These are phyloP conservation scores for Neofusicoccum sp. DNA, from an alignment of 2,329 filamentous ascomycete genomes.

Conservation along the genomic window DNA sequence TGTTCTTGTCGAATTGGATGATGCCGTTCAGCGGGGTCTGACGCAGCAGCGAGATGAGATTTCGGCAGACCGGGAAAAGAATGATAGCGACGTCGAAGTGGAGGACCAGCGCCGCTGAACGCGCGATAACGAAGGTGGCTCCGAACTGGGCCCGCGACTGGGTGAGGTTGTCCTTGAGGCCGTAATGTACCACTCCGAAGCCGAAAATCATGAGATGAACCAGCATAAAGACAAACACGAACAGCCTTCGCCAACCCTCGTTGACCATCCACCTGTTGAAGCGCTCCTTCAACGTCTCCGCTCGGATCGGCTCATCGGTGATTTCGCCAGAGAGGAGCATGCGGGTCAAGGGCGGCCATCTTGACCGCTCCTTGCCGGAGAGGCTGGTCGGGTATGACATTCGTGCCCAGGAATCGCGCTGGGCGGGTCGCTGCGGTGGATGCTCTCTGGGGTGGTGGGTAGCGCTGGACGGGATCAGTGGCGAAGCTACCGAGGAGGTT, in stretches of 20 bases:
- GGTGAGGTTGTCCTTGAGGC: slow-evolving; percentile 59
- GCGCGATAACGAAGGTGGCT: slow-evolving; percentile 74
- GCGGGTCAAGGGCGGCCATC: slow-evolving; percentile 80
- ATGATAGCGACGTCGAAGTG: slow-evolving; percentile 82
- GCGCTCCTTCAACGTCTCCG: slow-evolving; percentile 69
- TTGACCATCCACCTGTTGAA: slow-evolving; percentile 90
- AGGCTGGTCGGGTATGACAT: slow-evolving; percentile 29
- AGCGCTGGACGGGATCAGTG: background rate
- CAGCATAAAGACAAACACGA: slow-evolving; percentile 74
- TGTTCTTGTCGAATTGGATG: slow-evolving; percentile 87
- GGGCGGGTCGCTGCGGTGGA: background rate
- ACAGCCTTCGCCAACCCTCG: slow-evolving; percentile 81
- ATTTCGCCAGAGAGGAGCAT: slow-evolving; percentile 84
- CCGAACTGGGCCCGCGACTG: slow-evolving; percentile 67
- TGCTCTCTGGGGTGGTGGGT: background rate
- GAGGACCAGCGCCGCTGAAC: slow-evolving; percentile 73
- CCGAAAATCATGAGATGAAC: slow-evolving; percentile 76
- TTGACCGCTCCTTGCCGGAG: slow-evolving; percentile 63
- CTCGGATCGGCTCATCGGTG: slow-evolving; percentile 71
- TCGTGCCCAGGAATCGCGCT: background rate
- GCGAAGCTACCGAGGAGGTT: background rate
- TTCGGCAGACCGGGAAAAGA: slow-evolving; percentile 80
- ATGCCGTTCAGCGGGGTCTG: slow-evolving; percentile 84
- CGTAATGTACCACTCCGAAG: slow-evolving; percentile 80
- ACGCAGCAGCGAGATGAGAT: slow-evolving; percentile 77